Evolutionary conservation across 2,329 filamentous ascomycete genomes (phyloP), one percentile per base, ranked within the genome.

Genomic region (Teratosphaeria pseudoeucalypti): DNA sequence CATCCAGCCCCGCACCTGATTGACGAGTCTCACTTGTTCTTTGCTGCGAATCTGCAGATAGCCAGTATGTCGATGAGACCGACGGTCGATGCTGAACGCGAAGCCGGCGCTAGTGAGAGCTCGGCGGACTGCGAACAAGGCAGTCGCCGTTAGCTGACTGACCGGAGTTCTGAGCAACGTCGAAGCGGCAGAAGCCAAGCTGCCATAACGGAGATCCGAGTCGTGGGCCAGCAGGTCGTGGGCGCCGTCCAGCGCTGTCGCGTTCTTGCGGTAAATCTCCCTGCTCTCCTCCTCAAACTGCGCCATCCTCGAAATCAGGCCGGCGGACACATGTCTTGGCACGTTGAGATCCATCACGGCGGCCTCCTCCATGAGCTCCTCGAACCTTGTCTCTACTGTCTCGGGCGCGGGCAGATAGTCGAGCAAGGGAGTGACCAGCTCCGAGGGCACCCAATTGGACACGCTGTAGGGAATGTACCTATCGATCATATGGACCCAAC

Each of bases 51-150:
- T 78, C 62, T 85, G 81, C 66, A 87, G 88, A 34, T 88, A 81
- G 71, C 73, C 80, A 67, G 74, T 84, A 68, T 77, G 70, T 69
- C 72, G 80, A 72, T 73, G 79, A 70, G 63, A 80, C 66, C 72
- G 79, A 71, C 62, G 64, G 62, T 81, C 78, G n/a, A 70, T 82
- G 63, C 79, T 78, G 68, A 91, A 89, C 32, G 78, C 82, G 57
- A 84, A 77, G 9, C 85, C 83, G 61, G 85, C 80, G 49, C 79
- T 77, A 27, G 79, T 71, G 7, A 92, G 70, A 9, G 85, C 81
- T 59, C 82, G 82, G 64, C 90, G 86, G 6, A 91, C 83, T 3
- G 89, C 88, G 66, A 90, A 88, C 5, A 90, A 73, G 9, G 81
- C 70, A 16, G 66, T 60, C 14, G 64, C 53, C n/a, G 69, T 59